These are phyloP conservation scores for Thelonectria rubi DNA, from an alignment of 2,329 filamentous ascomycete species.

Conservation along the genomic window DNA sequence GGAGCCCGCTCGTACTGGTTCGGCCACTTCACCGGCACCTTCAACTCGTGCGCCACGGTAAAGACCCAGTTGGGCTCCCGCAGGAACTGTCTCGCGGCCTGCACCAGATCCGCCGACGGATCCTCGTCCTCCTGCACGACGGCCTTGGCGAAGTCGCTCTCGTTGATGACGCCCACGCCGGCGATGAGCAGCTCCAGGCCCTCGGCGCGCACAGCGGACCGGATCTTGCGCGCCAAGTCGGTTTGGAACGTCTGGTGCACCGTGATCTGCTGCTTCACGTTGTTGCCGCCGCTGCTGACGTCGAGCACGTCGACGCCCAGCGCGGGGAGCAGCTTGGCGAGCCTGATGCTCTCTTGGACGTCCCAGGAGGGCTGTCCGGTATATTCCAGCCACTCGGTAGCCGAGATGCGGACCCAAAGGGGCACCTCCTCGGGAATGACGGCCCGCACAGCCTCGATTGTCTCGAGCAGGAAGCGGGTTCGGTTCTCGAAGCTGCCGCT, in stretches of 20 bases:
- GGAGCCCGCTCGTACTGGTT: constrained; percentile 64
- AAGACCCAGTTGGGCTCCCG: constrained; percentile 84
- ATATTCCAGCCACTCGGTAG: constrained; percentile 69
- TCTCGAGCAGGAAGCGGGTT: constrained; percentile 66
- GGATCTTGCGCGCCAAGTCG: constrained; percentile 75
- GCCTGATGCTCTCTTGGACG: constrained; percentile 61
- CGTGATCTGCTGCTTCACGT: constrained; percentile 67
- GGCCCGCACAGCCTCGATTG: constrained; percentile 59
- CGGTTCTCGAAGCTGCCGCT: constrained; percentile 74
- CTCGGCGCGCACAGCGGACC: constrained; percentile 66
- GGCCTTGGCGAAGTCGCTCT: constrained; percentile 71
- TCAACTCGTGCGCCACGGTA: constrained; percentile 75
- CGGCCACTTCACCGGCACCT: constrained; percentile 75
- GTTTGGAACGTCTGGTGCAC: constrained; percentile 76
- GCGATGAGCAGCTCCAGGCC: constrained; percentile 69
- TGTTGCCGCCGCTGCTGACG: constrained; percentile 79
- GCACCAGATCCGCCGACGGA: constrained; percentile 72
- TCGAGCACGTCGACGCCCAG: constrained; percentile 85
- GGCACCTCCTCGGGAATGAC: constrained; percentile 64
- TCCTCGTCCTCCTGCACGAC: constrained; percentile 59
- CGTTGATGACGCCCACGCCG: constrained; percentile 78
- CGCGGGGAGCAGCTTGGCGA: constrained; percentile 68
- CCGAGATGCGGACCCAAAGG: constrained; percentile 67
- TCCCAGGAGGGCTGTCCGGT: constrained; percentile 67
- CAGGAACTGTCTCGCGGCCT: constrained; percentile 80